phyloP scores from a whole-genome alignment of 495 filamentous ascomycete genomes.

The Trichoderma gamsii region DNA sequence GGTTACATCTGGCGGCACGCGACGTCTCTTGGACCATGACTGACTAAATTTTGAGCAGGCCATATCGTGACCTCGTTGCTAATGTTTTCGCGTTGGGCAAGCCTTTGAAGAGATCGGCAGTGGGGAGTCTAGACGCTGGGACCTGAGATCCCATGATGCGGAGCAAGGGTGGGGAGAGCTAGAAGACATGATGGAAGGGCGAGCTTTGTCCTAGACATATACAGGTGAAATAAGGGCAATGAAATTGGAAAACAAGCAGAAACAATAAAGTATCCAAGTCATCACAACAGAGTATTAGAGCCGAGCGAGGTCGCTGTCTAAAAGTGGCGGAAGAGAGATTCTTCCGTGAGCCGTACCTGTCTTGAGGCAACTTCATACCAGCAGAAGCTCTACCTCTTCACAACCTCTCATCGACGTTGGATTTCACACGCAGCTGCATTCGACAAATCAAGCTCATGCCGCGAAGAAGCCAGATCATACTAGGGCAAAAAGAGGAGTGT shows the following conservation, averaged over 20 bases:
- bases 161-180: not conserved
- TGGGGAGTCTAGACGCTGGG: conserved; percentile 1
- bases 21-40: not conserved
- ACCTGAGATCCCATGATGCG: conserved; percentile 13
- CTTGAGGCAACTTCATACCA: not conserved
- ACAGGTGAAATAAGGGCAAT: too few species aligned
- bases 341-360: not conserved
- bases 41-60: not conserved
- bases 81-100: not conserved
- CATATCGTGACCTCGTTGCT: not conserved
- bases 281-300: not conserved
- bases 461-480: not conserved
- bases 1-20: not conserved
- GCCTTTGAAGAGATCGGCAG: not conserved
- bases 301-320: not conserved
- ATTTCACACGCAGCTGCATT: not conserved
- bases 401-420: too few species aligned
- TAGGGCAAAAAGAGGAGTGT: not conserved
- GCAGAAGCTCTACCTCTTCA: not conserved
- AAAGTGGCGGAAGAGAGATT: not conserved
- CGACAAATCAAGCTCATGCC: too few species aligned
- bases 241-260: too few species aligned
- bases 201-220: not conserved
- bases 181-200: not conserved
- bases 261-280: too few species aligned